Evolutionary conservation across 768 basidiomycete genomes (phyloP).

Genomic region (Lyophyllum atratum): DNA sequence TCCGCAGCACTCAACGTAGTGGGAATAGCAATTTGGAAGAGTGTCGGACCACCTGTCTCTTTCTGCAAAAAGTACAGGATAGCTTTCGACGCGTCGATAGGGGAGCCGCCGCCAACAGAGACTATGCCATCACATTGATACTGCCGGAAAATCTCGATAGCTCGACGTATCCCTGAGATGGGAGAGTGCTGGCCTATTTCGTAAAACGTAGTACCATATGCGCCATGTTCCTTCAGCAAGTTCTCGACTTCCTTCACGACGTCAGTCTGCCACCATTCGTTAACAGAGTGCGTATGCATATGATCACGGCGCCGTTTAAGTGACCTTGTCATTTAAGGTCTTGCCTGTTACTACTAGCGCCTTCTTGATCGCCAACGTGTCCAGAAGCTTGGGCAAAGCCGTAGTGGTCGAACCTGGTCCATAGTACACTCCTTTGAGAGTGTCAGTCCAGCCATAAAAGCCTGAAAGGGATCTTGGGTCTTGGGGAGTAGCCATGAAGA

Average conservation of each 20-base stretch:
- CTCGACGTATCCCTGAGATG: constrained; percentile 62
- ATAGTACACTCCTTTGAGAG: constrained; percentile 68
- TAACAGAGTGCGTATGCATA: not conserved
- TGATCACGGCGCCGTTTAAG: not conserved
- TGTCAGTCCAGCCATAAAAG: constrained; percentile 67
- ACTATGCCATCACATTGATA: constrained; percentile 68
- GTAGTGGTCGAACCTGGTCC: constrained; percentile 67
- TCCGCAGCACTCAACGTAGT: constrained; percentile 83
- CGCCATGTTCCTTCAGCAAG: constrained; percentile 55
- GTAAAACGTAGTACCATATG: constrained; percentile 69
- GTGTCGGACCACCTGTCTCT: constrained; percentile 50
- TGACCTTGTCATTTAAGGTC: constrained; percentile 67
- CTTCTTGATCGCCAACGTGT: constrained; percentile 55
- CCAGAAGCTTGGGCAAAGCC: constrained; percentile 64
- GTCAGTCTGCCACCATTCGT: constrained; percentile 47
- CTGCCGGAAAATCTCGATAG: constrained; percentile 54
- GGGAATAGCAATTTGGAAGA: constrained; percentile 76
- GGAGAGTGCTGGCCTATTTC: constrained; percentile 77
- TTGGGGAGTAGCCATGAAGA: constrained; percentile 16
- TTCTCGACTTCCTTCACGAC: constrained; percentile 56
- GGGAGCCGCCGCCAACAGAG: constrained; percentile 78
- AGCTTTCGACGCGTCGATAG: constrained; percentile 76
- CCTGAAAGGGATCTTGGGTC: constrained; percentile 38
- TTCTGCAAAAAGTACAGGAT: constrained; percentile 66
- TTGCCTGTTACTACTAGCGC: constrained; percentile 75